A percentile compares a stretch with the other conserved stretches of the same genome.
These are phyloP conservation scores for Spathaspora boniae DNA, from an alignment of 805 yeast species.

Conservation along the genomic window DNA sequence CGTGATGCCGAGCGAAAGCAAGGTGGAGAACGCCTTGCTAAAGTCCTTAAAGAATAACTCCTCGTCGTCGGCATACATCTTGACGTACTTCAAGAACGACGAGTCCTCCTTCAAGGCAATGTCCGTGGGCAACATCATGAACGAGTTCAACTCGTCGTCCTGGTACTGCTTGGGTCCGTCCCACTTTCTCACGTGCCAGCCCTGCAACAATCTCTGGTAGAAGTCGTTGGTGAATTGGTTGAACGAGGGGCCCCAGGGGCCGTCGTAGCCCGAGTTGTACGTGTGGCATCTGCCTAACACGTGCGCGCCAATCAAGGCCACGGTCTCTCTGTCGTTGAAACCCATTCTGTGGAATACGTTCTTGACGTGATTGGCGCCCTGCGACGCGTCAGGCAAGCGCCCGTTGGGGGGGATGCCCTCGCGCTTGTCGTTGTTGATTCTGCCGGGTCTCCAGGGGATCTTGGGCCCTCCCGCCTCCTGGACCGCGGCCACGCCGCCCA, in stretches of 20 bases:
- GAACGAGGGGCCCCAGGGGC: slow-evolving; percentile 44
- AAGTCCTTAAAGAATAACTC: slow-evolving; percentile 49
- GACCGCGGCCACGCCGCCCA: slow-evolving; percentile 75
- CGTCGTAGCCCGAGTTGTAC: slow-evolving; percentile 36
- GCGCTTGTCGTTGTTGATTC: slow-evolving; percentile 54
- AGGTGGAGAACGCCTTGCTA: slow-evolving; percentile 40
- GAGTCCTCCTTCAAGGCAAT: slow-evolving; percentile 49
- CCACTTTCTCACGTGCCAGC: slow-evolving; percentile 51
- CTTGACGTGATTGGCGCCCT: slow-evolving; percentile 63
- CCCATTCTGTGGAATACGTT: slow-evolving; percentile 58
- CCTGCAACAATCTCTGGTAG: slow-evolving; percentile 37
- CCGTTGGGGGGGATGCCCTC: slow-evolving; percentile 60
- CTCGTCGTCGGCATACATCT: slow-evolving; percentile 47
- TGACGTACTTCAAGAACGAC: slow-evolving; percentile 43
- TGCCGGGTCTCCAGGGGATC: slow-evolving; percentile 79
- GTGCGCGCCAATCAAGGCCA: slow-evolving; percentile 42
- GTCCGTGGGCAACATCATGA: slow-evolving; percentile 61
- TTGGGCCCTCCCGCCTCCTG: slow-evolving; percentile 80
- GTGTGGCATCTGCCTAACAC: slow-evolving; percentile 39
- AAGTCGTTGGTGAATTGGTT: slow-evolving; percentile 42
- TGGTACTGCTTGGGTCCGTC: slow-evolving; percentile 40
- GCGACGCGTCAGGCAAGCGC: slow-evolving; percentile 69
- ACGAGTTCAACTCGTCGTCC: slow-evolving; percentile 34
- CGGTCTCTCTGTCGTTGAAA: slow-evolving; percentile 36
- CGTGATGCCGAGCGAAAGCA: slow-evolving; percentile 42